phyloP scores from a whole-genome alignment of 2,329 filamentous ascomycete species.

The Fusarium clavum region DNA sequence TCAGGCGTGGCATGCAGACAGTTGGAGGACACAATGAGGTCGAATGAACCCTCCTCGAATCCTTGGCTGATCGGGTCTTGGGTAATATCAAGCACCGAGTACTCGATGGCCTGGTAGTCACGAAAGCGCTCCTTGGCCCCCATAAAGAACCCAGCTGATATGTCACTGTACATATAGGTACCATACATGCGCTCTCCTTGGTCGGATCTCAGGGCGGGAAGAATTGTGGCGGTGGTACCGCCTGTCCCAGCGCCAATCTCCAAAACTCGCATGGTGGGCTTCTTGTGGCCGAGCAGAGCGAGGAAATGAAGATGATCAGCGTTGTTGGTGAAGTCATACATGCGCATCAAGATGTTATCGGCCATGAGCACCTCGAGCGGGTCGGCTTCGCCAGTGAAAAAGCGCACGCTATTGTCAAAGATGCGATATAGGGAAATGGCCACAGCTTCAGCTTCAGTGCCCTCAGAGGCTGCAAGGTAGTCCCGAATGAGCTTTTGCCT shows the following conservation, averaged over 20 bases:
- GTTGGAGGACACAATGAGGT: conserved; percentile 20
- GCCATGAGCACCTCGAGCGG: conserved; percentile 11
- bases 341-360: conserved; percentile 14
- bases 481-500: conserved; percentile 14
- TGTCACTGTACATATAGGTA: conserved; percentile 9
- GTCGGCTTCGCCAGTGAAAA: conserved; percentile 12
- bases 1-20: conserved; percentile 18
- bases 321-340: conserved; percentile 14
- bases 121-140: conserved; percentile 9
- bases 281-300: conserved; percentile 8
- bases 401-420: conserved; percentile 11
- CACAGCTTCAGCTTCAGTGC: conserved; percentile 10
- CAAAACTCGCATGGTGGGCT: conserved; percentile 12
- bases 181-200: conserved; percentile 11
- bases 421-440: conserved; percentile 14
- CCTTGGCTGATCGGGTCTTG: conserved; percentile 14
- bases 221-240: conserved; percentile 4
- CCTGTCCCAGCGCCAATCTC: conserved; percentile 1
- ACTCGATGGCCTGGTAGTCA: conserved; percentile 7
- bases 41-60: conserved; percentile 17
- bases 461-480: conserved; percentile 8
- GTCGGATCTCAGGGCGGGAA: conserved; percentile 5
- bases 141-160: conserved; percentile 17
- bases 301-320: conserved; percentile 13
- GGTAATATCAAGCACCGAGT: conserved; percentile 11